Evolutionary conservation across 176 grass and related monocot species (phyloP), one percentile per base, ranked within the genome.

Genomic region (Poa annua): DNA sequence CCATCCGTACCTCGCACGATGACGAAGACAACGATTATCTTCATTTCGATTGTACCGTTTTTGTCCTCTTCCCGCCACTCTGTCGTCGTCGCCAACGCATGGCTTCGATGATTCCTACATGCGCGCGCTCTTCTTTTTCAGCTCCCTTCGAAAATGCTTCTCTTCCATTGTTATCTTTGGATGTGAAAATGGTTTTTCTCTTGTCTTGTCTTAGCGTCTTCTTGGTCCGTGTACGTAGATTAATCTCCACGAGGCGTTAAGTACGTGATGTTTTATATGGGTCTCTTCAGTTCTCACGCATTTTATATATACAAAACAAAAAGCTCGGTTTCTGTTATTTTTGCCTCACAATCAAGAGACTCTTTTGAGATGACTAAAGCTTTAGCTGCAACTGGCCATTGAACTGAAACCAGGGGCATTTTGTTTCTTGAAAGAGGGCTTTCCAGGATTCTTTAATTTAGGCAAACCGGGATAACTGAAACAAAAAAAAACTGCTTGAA

Each of bases 1-100:
- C 80, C 12, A 73, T 63, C 74, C 74, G 86, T 88, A 83, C 80
- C 9, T 51, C 9, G 35, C 35, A 36, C 3, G 35, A 4, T 7
- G 44, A 75, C 16, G 15, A 0, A 57, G 45, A 7, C 49, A 16
- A 33, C 11, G 57, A 73, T 22, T 29, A 63, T 39, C 25, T 2
- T 53, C 11, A 36, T 21, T 19, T 15, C 7, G 26, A 48, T 65
- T 2, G 57, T 49, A 64, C 57, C 22, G 1, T 60, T 6, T 11
- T 48, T n/a, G 45, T 42, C 45, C 41, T 74, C 25, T 73, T 47
- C 55, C 24, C 7, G 22, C 16, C 48, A 56, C n/a, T 20, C 47
- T 53, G 51, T 17, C 4, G 52, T 51, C 62, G 77, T 6, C 11
- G 42, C 41, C 77, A 71, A 60, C 68, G 74, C 45, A 52, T 66